Conservation (phyloP, 768 basidiomycete species). For the Xanthoconium purpureum region DNA sequence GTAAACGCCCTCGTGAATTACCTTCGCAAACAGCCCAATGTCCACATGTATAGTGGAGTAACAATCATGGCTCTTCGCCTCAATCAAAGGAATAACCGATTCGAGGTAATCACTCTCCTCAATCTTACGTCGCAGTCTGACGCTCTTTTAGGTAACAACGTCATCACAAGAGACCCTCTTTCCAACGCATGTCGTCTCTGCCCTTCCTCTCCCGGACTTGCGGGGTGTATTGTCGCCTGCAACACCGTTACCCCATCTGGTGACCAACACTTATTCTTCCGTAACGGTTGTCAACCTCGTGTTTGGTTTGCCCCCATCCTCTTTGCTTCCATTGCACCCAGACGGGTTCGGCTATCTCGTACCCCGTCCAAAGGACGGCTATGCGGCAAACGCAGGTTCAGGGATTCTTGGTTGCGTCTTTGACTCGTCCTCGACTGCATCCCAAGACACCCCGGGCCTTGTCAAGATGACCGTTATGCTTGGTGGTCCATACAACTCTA, state of each 20-base stretch:
- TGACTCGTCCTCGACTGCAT: slow-evolving; percentile 74
- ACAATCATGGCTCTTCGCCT: slow-evolving; percentile 35
- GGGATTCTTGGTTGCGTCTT: slow-evolving; percentile 85
- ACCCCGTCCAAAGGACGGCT: slow-evolving; percentile 66
- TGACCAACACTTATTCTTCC: slow-evolving; percentile 67
- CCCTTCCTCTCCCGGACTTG: slow-evolving; percentile 64
- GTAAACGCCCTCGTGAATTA: slow-evolving; percentile 50
- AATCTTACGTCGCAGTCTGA: slow-evolving; percentile 3
- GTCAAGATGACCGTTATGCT: slow-evolving; percentile 90
- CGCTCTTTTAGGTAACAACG: slow-evolving; percentile 30
- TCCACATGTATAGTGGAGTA: slow-evolving; percentile 50
- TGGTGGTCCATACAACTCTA: slow-evolving; percentile 64
- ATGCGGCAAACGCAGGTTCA: slow-evolving; percentile 36
- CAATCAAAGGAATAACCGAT: slow-evolving; percentile 32
- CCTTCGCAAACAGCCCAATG: slow-evolving; percentile 50
- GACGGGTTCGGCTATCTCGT: slow-evolving; percentile 93
- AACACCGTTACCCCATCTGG: slow-evolving; percentile 57
- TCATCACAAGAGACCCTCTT: slow-evolving; percentile 33
- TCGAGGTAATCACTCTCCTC: slow-evolving; percentile 41
- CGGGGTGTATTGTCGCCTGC: slow-evolving; percentile 40
- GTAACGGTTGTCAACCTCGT: slow-evolving; percentile 90
- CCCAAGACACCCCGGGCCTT: slow-evolving; percentile 49
- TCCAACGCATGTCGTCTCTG: slow-evolving; percentile 72
- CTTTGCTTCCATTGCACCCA: slow-evolving; percentile 57
- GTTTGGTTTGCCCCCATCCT: slow-evolving; percentile 50